Evolutionary conservation across 805 yeast species (phyloP), one percentile per base, ranked within the genome.

Genomic region (Grigorovia yakushimaensis): DNA sequence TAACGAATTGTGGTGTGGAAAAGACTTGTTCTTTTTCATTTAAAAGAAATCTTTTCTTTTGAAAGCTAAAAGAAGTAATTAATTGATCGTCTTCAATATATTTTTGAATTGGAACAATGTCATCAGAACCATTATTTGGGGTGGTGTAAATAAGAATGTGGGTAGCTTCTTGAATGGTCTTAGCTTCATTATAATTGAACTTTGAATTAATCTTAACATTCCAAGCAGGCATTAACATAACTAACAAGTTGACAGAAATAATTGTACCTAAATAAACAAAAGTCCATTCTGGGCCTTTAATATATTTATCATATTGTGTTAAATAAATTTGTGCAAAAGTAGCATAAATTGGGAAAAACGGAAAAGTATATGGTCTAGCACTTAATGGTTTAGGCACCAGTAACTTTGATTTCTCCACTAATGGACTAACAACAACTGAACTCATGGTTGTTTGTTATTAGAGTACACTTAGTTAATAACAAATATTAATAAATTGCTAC

Each of bases 221-320:
- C 98, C 98, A 91, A 59, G 84, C 83, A n/a, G 98, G 96, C 78
- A 88, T 77, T 64, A 91, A 76, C 82, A 88, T 76, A 49, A 91
- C 70, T 62, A 91, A 70, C 41, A 81, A 69, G 61, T 91, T 94
- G 49, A 84, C 51, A 2, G 96, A 79, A 36, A 83, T 64, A 45
- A 89, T 72, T 5, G 88, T 65, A 50, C 94, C 83, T 21, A 88
- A 70, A 59, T 79, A 89, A 36, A 91, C 93, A 64, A 86, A 87
- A 0, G 98, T 93, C 98, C 98, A 93, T 68, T 91, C 98, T 42
- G 83, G 76, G 22, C 96, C 96, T 41, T 76, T 84, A 59, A 91
- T 84, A 62, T 86, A 86, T 49, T 68, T 71, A 49, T 91, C 98
- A 65, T 91, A 91, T 48, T 81, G 78, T 50, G 69, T 68, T 49